These are phyloP conservation scores for Trypanosoma boissoni DNA, from an alignment of 208 protist genomes.

Conservation along the genomic window DNA sequence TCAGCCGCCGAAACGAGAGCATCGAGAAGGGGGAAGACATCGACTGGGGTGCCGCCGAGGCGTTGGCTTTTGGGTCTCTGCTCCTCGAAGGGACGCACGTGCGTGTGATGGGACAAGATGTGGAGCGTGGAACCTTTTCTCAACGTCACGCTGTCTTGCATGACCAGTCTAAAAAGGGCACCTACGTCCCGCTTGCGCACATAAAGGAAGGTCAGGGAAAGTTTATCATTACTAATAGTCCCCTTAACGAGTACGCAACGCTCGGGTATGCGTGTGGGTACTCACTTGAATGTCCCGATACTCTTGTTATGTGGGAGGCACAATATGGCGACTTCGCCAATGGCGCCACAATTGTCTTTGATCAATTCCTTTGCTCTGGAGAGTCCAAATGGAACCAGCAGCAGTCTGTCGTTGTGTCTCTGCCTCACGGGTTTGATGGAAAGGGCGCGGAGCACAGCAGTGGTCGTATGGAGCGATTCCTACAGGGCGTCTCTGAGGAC, in stretches of 20 bases:
- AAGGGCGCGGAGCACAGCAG: conserved; percentile 97
- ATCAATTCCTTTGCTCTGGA: conserved; percentile 94
- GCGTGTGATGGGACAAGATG: conserved; percentile 93
- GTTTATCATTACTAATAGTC: conserved; percentile 93
- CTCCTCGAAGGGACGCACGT: conserved; percentile 95
- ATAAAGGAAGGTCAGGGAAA: conserved; percentile 63
- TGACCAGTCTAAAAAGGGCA: conserved; percentile 82
- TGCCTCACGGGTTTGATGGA: conserved; percentile 98
- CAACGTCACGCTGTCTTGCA: conserved; percentile 96
- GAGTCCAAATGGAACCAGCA: conserved; percentile 98
- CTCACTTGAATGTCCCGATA: conserved; percentile 92
- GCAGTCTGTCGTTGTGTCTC: conserved; percentile 94
- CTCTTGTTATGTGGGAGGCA: conserved; percentile 98
- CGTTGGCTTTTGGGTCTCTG: conserved; percentile 94
- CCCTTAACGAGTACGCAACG: conserved; percentile 96
- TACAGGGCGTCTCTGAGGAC: conserved; percentile 96
- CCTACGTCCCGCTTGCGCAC: conserved; percentile 80
- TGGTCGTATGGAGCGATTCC: conserved; percentile 97
- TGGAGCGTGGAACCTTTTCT: conserved; percentile 97
- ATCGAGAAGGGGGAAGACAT: conserved; percentile 75
- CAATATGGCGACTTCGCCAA: conserved; percentile 99
- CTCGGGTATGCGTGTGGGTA: conserved; percentile 97
- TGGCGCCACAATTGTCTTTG: conserved; percentile 98
- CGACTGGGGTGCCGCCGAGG: conserved; percentile 95
- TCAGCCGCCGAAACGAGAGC: conserved; percentile 74